Conservation (phyloP, 2,329 filamentous ascomycete species). For the Fusarium decemcellulare region DNA sequence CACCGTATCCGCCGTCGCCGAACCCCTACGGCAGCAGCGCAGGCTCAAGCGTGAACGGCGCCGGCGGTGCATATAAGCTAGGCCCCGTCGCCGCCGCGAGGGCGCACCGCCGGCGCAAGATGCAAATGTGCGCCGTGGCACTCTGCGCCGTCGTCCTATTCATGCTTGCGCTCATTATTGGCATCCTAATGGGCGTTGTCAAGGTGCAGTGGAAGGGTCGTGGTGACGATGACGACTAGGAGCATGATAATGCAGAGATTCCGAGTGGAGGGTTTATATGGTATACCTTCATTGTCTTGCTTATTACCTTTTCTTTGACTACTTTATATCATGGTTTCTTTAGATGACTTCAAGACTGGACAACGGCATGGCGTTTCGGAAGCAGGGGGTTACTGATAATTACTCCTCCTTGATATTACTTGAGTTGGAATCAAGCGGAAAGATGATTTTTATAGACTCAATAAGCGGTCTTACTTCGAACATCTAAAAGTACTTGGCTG, state of each 20-base stretch:
- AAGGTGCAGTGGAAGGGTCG: conserved; percentile 38
- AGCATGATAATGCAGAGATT: too few relatives aligned
- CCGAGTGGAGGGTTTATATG: too few relatives aligned
- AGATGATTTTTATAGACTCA: background rate
- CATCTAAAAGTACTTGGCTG: background rate
- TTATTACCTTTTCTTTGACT: conserved; percentile 1
- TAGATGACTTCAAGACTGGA: background rate
- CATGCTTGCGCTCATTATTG: conserved; percentile 44
- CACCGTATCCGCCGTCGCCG: conserved; percentile 24
- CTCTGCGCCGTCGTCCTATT: conserved; percentile 43
- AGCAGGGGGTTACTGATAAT: background rate
- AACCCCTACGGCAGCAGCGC: conserved; percentile 34
- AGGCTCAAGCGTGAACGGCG: conserved; percentile 34
- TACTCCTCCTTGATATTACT: background rate
- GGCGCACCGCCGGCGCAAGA: conserved; percentile 37
- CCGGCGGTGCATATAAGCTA: conserved; percentile 33
- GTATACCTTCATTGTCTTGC: background rate
- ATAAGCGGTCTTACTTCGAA: background rate
- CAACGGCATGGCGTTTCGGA: conserved; percentile 28
- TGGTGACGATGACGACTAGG: conserved; percentile 23
- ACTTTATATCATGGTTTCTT: background rate
- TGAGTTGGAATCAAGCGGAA: background rate
- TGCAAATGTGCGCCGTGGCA: conserved; percentile 41
- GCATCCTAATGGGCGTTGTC: conserved; percentile 45
- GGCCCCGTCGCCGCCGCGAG: conserved; percentile 43